Evolutionary conservation across 129 eudicot species (phyloP).

Genomic region (Flaveria bidentis): DNA sequence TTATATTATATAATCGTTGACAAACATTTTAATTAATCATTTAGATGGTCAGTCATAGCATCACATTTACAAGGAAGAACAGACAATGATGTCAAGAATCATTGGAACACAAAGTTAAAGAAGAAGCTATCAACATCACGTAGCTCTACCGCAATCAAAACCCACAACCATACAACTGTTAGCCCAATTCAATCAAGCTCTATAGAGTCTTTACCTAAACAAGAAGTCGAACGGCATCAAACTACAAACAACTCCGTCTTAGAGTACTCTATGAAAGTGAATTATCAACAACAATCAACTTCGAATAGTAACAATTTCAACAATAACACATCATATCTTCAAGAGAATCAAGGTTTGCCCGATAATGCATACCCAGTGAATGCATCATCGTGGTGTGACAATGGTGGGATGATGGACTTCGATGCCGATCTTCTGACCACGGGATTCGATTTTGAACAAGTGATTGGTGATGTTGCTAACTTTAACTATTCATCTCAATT

Average conservation of each 20-base stretch:
- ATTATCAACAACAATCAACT: conserved; percentile 11
- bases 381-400: conserved; percentile 31
- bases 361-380: conserved; percentile 3
- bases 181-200: conserved; percentile 6
- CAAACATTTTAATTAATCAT: background rate
- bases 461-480: conserved; percentile 36
- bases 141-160: background rate
- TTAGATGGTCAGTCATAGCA: conserved; percentile 81
- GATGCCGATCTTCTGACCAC: conserved; percentile 9
- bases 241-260: background rate
- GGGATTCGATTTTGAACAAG: conserved; percentile 22
- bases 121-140: conserved; percentile 45
- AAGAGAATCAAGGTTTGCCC: conserved; percentile 19
- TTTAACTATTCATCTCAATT: conserved; percentile 22
- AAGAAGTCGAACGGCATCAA: conserved; percentile 14
- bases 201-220: conserved; percentile 24
- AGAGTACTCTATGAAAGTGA: conserved; percentile 13
- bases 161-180: background rate
- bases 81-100: conserved; percentile 77
- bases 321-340: conserved; percentile 5
- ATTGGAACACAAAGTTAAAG: conserved; percentile 82
- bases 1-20: background rate
- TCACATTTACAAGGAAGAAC: conserved; percentile 75
- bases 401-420: conserved; percentile 20
- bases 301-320: conserved; percentile 15